Conservation (phyloP, 2,329 filamentous ascomycete species). For the Eutypella sp. region DNA sequence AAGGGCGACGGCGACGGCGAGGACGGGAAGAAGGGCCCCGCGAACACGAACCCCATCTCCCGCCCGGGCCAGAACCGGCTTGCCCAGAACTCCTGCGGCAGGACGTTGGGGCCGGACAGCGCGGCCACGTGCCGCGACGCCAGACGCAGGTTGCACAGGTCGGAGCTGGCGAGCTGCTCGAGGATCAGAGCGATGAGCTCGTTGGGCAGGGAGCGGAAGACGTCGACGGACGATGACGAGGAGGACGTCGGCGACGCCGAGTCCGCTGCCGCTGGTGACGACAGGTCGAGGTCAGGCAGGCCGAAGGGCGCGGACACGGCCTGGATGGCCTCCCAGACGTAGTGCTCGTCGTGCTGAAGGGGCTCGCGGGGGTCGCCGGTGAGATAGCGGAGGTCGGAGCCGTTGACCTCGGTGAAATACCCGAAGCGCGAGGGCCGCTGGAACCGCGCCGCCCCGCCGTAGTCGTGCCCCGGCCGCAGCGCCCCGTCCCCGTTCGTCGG, state of each 20-base stretch:
- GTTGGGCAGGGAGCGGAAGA: conserved; percentile 13
- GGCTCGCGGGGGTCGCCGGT: conserved; percentile 10
- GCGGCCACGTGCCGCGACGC: conserved; percentile 13
- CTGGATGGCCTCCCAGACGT: conserved; percentile 1
- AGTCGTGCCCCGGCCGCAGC: conserved; percentile 11
- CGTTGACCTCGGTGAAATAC: conserved; percentile 6
- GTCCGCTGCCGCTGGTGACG: too few species aligned
- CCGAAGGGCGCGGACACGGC: neutral
- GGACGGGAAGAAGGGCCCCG: conserved; percentile 4
- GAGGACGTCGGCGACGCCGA: too few species aligned
- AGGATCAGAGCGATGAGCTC: conserved; percentile 16
- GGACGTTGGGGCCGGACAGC: conserved; percentile 6
- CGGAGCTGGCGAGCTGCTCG: conserved; percentile 7
- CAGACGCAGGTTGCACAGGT: conserved; percentile 12
- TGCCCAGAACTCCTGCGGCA: conserved; percentile 16
- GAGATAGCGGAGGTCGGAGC: conserved; percentile 10
- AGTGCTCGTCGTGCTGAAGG: conserved; percentile 11
- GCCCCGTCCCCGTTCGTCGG: conserved; percentile 2
- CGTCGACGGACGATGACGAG: too few species aligned
- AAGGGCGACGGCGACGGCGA: conserved; percentile 7
- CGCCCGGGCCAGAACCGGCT: conserved; percentile 12
- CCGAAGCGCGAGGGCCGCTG: conserved; percentile 1
- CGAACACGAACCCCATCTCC: conserved; percentile 19
- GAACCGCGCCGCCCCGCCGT: conserved; percentile 8
- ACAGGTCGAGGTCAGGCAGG: neutral